Conservation (phyloP, 192 early-diverging fungal species). For the Pecoramyces ruminantium region DNA sequence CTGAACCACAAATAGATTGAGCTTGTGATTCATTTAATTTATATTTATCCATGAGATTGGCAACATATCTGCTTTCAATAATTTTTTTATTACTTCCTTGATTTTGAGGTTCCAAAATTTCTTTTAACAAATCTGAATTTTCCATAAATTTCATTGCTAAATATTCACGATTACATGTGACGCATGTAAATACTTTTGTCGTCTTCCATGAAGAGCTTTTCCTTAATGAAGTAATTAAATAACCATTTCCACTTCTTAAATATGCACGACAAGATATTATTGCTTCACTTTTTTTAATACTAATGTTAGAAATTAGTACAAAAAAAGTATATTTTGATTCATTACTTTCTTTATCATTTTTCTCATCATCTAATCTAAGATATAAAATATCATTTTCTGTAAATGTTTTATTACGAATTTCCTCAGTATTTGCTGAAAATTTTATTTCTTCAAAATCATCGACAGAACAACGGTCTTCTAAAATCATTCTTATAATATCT, state of each 20-base stretch:
- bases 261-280: neutral
- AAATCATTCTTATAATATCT: conserved; percentile 18
- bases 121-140: conserved; percentile 31
- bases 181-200: conserved; percentile 36
- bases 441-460: conserved; percentile 44
- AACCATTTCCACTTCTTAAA: neutral
- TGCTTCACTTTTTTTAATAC: neutral
- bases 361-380: neutral
- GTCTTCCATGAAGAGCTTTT: conserved; percentile 6
- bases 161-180: conserved; percentile 71
- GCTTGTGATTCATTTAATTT: conserved; percentile 90
- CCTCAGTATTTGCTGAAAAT: neutral
- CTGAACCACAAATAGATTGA: conserved; percentile 52
- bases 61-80: conserved; percentile 14
- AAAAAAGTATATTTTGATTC: neutral
- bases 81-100: conserved; percentile 7
- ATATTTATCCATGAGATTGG: conserved; percentile 30
- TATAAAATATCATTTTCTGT: neutral
- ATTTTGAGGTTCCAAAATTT: conserved; percentile 43
- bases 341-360: neutral
- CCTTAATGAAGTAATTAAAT: neutral
- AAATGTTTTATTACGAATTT: neutral
- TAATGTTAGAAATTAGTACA: neutral
- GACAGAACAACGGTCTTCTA: conserved; percentile 36
- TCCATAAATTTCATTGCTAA: conserved; percentile 47